A percentile compares a stretch with the other conserved stretches of the same genome.
These are phyloP conservation scores for Litsea cubeba DNA, from an alignment of 164 flowering plant species.

Conservation along the genomic window DNA sequence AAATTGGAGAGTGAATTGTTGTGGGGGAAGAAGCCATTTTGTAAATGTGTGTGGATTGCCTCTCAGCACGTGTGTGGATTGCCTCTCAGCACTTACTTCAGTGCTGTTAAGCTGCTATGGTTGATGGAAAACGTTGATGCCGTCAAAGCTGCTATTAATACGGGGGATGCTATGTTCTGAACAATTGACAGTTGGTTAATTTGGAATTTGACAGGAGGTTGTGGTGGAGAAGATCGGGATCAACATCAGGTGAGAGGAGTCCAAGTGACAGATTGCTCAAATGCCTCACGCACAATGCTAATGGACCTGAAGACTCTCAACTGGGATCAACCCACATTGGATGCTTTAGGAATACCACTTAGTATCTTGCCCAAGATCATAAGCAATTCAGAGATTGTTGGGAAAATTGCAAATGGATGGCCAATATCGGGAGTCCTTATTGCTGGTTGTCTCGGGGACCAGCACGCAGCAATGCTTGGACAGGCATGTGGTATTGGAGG, in stretches of 20 bases:
- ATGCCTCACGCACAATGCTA: conserved; percentile 90
- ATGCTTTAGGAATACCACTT: conserved; percentile 55
- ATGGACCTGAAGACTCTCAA: conserved; percentile 81
- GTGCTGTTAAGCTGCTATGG: conserved; percentile 89
- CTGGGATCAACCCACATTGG: conserved; percentile 66
- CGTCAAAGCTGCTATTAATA: conserved; percentile 51
- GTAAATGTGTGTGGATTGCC: conserved; percentile 66
- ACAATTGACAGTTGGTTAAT: conserved; percentile 92
- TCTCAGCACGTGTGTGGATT: too few relatives aligned
- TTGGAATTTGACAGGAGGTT: conserved; percentile 89
- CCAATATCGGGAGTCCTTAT: conserved; percentile 70
- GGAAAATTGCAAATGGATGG: conserved; percentile 64
- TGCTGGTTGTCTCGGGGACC: conserved; percentile 94
- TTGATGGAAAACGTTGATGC: conserved; percentile 67
- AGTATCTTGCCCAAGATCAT: conserved; percentile 72
- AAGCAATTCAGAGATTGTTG: conserved; percentile 82
- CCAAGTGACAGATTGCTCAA: conserved; percentile 91
- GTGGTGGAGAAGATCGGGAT: conserved; percentile 13
- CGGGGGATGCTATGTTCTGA: conserved; percentile 84
- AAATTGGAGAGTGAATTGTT: conserved; percentile 73
- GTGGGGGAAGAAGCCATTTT: conserved; percentile 81
- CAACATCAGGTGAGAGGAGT: conserved; percentile 28
- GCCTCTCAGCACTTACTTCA: conserved; percentile 94
- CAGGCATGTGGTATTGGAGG: conserved; percentile 88
- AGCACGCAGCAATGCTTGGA: conserved; percentile 96